These are phyloP conservation scores for Akanthomyces muscarius DNA, from an alignment of 2,329 filamentous ascomycete species.

Conservation along the genomic window DNA sequence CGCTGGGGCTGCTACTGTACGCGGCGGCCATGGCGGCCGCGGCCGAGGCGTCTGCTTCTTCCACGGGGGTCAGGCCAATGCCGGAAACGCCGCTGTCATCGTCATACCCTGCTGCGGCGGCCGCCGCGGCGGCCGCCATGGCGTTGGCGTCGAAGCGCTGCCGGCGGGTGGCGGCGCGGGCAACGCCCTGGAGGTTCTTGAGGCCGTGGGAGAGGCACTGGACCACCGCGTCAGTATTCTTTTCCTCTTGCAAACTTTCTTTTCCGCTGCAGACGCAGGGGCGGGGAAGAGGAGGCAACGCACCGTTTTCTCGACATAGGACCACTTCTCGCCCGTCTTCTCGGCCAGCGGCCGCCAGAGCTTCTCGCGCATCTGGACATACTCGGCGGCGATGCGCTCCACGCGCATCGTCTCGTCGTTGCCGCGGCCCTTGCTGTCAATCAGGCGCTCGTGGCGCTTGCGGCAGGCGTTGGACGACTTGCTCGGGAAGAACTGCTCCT, in stretches of 20 bases:
- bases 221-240: background rate
- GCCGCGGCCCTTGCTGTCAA: conserved; percentile 69
- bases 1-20: conserved; percentile 6
- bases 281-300: conserved; percentile 19
- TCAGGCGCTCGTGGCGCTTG: conserved; percentile 80
- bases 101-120: conserved; percentile 46
- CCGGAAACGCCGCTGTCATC: conserved; percentile 69
- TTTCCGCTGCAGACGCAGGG: background rate
- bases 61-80: conserved; percentile 55
- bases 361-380: conserved; percentile 73
- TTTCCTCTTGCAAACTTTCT: background rate
- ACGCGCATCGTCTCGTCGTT: conserved; percentile 77
- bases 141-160: conserved; percentile 50
- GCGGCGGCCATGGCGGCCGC: background rate
- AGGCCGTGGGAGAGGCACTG: conserved; percentile 81
- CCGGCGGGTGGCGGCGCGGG: conserved; percentile 62
- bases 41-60: conserved; percentile 46
- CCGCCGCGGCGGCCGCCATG: conserved; percentile 18
- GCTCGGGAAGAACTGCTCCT: conserved; percentile 67
- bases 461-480: conserved; percentile 83
- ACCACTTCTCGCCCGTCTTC: conserved; percentile 81
- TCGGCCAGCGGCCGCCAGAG: conserved; percentile 75
- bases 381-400: conserved; percentile 70
- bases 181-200: conserved; percentile 71
- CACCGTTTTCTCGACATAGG: conserved; percentile 61